Conservation (phyloP, 2,329 filamentous ascomycete species). For the Mariannaea elegans region DNA sequence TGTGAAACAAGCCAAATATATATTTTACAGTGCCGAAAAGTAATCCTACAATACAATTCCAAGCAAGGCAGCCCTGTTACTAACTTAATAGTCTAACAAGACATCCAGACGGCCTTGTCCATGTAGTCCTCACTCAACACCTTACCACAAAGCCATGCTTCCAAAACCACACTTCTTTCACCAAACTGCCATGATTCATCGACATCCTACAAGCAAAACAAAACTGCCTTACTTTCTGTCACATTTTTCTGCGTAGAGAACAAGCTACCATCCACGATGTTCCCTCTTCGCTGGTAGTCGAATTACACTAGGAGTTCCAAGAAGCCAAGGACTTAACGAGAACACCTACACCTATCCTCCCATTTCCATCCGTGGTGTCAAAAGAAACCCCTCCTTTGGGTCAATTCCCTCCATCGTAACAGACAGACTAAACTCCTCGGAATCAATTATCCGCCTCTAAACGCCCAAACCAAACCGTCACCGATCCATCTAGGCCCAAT, state of each 20-base stretch:
- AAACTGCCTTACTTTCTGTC: neutral
- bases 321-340: constrained; percentile 12
- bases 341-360: constrained; percentile 15
- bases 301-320: constrained; percentile 17
- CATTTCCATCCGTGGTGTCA: constrained; percentile 13
- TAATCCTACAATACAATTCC: constrained; percentile 19
- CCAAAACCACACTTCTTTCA: neutral
- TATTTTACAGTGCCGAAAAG: neutral
- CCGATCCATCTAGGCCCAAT: constrained; percentile 1
- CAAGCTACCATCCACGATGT: neutral
- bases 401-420: constrained; percentile 10
- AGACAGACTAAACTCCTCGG: constrained; percentile 18
- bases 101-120: neutral
- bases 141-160: neutral
- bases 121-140: neutral
- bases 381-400: constrained; percentile 11
- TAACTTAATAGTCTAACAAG: neutral
- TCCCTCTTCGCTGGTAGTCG: constrained; percentile 8
- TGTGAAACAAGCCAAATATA: neutral
- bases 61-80: constrained; percentile 7
- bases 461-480: constrained; percentile 32
- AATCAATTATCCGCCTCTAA: constrained; percentile 36
- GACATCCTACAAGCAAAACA: neutral
- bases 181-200: neutral
- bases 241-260: neutral